Base-by-base conservation (phyloP, 257 asterid species). In the Solanum chmielewskii region DNA sequence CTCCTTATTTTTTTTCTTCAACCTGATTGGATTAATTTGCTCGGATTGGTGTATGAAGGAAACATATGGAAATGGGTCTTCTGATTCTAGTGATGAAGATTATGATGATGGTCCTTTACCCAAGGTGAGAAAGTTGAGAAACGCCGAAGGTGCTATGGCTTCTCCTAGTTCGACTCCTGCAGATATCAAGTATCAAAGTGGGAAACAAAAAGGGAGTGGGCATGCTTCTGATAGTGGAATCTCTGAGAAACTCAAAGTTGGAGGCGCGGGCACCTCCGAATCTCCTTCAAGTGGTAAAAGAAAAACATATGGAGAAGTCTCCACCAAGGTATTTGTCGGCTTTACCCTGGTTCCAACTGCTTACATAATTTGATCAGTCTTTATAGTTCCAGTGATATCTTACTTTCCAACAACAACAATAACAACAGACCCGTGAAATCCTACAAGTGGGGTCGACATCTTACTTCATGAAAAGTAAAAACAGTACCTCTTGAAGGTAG, bases 61-160 rank as follows among this genome's bases (percentile, higher is more conserved):
- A 93, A 91, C 98, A 83, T 97, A 88, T 87, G 98, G 98, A 88
- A 91, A 91, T 89, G 89, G 85, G 70, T 90, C 95, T 88, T 93
- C 99, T 77, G 99, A 95, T 89, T 96, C 99, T 84, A 95, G 98
- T 44, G 99, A 96, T 66, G 99, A 96, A 90, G 99, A 95, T 89
- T 97, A 87, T 91, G 93, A 90, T 77, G 96, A 91, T 91, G 66
- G 89, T 84, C 81, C 89, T 35, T 76, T 87, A 87, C 87, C 68
- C 77, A 96, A 93, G 95, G 93, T 91, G 87, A 91, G 90, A 87
- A 93, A 87, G 87, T 89, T 60, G 56, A 71, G 77, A 84, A 39
- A 83, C 47, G 90, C 90, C 84, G 94, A 90, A 88, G 84, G 90
- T 87, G 90, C 84, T 90, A 74, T 15, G 70, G 60, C 78, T 45